Conservation (phyloP, 805 yeast species). For the Lachancea dasiensis region DNA sequence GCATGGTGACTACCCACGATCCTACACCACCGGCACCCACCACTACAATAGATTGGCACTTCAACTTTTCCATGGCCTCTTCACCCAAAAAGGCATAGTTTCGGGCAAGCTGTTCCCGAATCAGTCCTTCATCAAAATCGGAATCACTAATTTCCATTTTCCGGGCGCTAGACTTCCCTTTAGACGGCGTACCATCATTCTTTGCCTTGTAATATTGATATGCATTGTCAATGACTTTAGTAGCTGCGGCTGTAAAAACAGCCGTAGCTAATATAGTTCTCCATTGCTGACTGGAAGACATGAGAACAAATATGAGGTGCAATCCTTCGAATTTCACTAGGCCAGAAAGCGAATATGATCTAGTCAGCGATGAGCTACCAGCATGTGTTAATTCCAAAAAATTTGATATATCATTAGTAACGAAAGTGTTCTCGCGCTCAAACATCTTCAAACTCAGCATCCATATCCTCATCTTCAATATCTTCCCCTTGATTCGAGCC, state of each 20-base stretch:
- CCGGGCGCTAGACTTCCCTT: background rate
- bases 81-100: slow-evolving; percentile 89
- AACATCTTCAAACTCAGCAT: slow-evolving; percentile 34
- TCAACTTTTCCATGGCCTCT: slow-evolving; percentile 69
- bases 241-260: slow-evolving; percentile 28
- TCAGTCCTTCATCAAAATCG: slow-evolving; percentile 57
- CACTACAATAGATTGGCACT: slow-evolving; percentile 67
- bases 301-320: background rate
- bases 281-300: slow-evolving; percentile 14
- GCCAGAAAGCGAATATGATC: background rate
- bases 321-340: background rate
- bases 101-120: slow-evolving; percentile 87
- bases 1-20: slow-evolving; percentile 89
- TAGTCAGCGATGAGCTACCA: background rate
- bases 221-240: slow-evolving; percentile 28
- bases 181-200: slow-evolving; percentile 1
- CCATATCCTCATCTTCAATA: slow-evolving; percentile 30
- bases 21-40: slow-evolving; percentile 99
- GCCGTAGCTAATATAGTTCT: slow-evolving; percentile 31
- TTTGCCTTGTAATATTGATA: slow-evolving; percentile 18
- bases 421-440: slow-evolving; percentile 1
- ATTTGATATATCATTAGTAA: background rate
- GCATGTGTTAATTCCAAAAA: too few relatives aligned
- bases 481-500: slow-evolving; percentile 10
- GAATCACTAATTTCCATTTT: slow-evolving; percentile 1